phyloP scores from a whole-genome alignment of 225 moss, liverwort and hornwort species.

The Thuidium tamariscinum region DNA sequence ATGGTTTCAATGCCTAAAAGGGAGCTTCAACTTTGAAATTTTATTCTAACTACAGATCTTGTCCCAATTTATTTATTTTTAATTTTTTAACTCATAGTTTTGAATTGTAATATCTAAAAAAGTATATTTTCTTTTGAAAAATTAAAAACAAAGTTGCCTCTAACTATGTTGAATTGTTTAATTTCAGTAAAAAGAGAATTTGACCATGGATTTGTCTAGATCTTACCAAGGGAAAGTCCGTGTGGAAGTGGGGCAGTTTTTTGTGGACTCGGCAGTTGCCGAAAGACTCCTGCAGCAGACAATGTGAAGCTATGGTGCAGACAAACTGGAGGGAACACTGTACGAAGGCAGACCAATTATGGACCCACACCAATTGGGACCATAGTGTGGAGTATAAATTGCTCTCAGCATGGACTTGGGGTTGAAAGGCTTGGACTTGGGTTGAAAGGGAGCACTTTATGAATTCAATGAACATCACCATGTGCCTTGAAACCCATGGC shows the following conservation, averaged over 20 bases:
- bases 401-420: not conserved
- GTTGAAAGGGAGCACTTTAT: not conserved
- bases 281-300: not conserved
- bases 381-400: not conserved
- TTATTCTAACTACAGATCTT: not conserved
- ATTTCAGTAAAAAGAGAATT: not conserved
- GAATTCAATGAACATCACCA: not conserved
- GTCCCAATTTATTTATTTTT: accelerated
- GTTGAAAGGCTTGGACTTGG: not conserved
- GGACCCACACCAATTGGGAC: not conserved
- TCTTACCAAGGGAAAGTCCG: not conserved
- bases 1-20: accelerated
- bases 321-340: not conserved
- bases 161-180: too few relatives aligned
- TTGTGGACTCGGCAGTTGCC: not conserved
- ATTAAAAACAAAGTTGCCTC: not conserved
- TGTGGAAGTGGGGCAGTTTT: too few relatives aligned
- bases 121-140: accelerated
- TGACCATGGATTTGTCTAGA: too few relatives aligned
- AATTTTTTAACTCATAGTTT: not conserved
- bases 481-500: not conserved
- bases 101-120: too few relatives aligned
- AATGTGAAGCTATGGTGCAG: not conserved
- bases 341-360: not conserved
- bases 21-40: not conserved